Evolutionary conservation across 139 green algal genomes (phyloP).

Genomic region (Monoraphidium neglectum): DNA sequence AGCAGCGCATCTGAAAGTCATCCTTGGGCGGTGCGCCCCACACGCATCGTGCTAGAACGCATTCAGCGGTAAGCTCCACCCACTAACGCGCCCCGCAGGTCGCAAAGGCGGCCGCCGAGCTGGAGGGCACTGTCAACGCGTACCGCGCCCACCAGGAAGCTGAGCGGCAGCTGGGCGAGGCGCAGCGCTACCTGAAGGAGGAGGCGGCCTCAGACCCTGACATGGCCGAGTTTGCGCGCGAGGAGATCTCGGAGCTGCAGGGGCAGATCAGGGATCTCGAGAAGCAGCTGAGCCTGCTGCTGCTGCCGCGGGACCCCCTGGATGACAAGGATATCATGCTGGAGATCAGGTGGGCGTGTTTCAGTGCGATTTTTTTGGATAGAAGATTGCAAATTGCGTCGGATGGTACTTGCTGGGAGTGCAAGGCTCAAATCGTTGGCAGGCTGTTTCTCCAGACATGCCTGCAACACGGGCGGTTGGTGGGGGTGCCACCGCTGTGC

Average conservation of each 20-base stretch:
- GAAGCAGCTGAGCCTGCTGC: slow-evolving; percentile 67
- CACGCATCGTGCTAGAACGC: no score
- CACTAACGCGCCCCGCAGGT: slow-evolving; percentile 31
- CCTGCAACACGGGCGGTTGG: no score
- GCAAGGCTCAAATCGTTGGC: no score
- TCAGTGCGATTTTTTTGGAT: not conserved
- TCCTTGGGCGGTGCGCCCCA: no score
- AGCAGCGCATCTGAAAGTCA: no score
- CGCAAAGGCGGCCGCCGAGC: slow-evolving; percentile 72
- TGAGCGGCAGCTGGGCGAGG: slow-evolving; percentile 62
- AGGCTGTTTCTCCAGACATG: no score
- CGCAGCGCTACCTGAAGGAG: slow-evolving; percentile 69
- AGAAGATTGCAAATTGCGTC: not conserved
- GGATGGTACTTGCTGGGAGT: no score
- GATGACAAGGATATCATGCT: slow-evolving; percentile 73
- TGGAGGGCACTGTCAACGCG: slow-evolving; percentile 65
- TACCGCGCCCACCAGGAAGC: slow-evolving; percentile 67
- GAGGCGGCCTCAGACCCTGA: slow-evolving; percentile 33
- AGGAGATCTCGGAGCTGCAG: slow-evolving; percentile 73
- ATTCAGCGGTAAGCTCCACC: no score
- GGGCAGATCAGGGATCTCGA: slow-evolving; percentile 46
- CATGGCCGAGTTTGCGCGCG: slow-evolving; percentile 68
- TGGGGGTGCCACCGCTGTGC: no score
- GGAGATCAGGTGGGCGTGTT: slow-evolving; percentile 36
- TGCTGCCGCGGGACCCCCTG: slow-evolving; percentile 86